phyloP scores from a whole-genome alignment of 2,329 filamentous ascomycete genomes.

The Alternaria consortialis region DNA sequence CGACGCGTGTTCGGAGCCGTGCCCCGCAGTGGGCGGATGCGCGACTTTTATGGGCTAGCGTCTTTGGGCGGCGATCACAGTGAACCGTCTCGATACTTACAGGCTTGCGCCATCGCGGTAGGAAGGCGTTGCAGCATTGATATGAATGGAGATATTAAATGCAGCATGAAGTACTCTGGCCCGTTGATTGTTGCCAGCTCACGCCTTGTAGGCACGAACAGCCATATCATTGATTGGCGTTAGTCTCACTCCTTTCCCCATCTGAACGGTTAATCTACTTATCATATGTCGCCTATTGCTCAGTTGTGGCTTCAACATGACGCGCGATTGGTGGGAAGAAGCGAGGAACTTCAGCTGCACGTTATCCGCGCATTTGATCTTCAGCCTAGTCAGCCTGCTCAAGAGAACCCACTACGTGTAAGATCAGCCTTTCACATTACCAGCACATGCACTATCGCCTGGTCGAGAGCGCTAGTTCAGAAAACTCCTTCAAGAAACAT shows the following conservation, averaged over 20 bases:
- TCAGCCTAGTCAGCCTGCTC: background rate
- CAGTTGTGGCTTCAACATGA: background rate
- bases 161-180: background rate
- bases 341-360: background rate
- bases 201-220: background rate
- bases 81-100: background rate
- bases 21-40: background rate
- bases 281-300: no score
- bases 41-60: background rate
- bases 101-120: no score
- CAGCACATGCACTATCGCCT: accelerated
- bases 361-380: background rate
- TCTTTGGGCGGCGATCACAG: background rate
- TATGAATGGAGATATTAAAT: background rate
- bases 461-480: background rate
- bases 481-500: background rate
- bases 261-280: background rate
- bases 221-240: background rate
- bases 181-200: background rate
- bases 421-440: accelerated
- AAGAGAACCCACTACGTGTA: no score
- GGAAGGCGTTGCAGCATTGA: background rate
- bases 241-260: background rate
- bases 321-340: background rate
- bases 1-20: background rate